Base-by-base conservation (phyloP, 805 yeast genomes). In the Saccharomycopsis capsularis region DNA sequence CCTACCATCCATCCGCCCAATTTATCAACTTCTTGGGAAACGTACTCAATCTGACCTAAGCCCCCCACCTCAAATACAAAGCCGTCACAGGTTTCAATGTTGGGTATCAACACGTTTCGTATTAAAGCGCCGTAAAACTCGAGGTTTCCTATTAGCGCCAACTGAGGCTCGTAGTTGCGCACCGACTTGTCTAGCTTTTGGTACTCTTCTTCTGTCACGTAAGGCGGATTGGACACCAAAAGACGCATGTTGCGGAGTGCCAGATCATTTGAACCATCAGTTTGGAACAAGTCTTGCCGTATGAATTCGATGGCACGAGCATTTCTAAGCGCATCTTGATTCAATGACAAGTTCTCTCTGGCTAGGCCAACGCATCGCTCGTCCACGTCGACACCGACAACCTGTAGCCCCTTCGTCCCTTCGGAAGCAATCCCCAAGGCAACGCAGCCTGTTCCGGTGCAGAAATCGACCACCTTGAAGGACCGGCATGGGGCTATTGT, bases 371-470 rank as follows among this genome's bases (percentile, higher is more conserved):
- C 50, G 0, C 95, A 90, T 2, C 57, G 57, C 0, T 57, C 55
- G 3, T 85, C 81, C 1, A 77, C 59, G 57, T 88, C 96, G 2
- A 79, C 61, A 0, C 80, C 89, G 3, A 51, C 52, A 1, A 78
- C 60, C 29, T 51, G 38, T 18, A 56, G 24, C 3, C 46, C 24
- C 3, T 53, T 50, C 2, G 57, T 52, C 9, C 67, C 39, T 22
- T 62, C 58, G 11, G 62, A 58, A 1, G 69, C 67, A 19, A 85
- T 50, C 3, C 75, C 58, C 25, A 88, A 64, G 0, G 88, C 81
- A 23, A 93, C 76, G 60, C 98, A 91, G 0, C 98, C 99, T 0
- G 91, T 70, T 0, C 97, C 97, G 0, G 95, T 77, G 56, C 96
- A 89, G 24, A 86, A 69, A 65, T 90, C 97, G 6, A 84, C 54